Conservation (phyloP, 2,329 filamentous ascomycete species). For the Metarhizium guizhouense region DNA sequence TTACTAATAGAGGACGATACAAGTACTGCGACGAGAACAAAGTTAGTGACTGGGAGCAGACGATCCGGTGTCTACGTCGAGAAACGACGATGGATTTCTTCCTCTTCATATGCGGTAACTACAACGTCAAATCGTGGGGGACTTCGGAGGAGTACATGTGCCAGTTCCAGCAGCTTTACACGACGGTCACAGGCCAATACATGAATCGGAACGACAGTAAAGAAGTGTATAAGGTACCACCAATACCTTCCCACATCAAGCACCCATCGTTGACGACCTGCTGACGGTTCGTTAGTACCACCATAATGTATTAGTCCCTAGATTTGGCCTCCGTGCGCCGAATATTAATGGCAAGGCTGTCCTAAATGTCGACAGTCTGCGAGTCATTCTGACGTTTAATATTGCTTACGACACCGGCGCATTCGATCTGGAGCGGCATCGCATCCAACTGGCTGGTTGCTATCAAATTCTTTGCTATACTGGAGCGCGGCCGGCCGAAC, state of each 20-base stretch:
- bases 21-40: not conserved
- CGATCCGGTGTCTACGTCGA: not conserved
- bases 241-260: not conserved
- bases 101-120: conserved; percentile 13
- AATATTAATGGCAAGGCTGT: conserved; percentile 18
- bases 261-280: too few relatives aligned
- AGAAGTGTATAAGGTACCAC: conserved; percentile 17
- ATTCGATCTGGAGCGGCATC: conserved; percentile 14
- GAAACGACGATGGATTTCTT: conserved; percentile 16
- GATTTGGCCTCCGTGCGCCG: conserved; percentile 11
- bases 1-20: not conserved
- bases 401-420: conserved; percentile 16
- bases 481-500: not conserved
- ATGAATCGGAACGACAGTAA: conserved; percentile 16
- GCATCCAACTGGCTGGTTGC: too few relatives aligned
- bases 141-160: conserved; percentile 15
- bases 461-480: too few relatives aligned
- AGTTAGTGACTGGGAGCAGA: not conserved
- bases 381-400: conserved; percentile 19
- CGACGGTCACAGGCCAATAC: conserved; percentile 12
- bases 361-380: conserved; percentile 12
- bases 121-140: conserved; percentile 15
- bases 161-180: conserved; percentile 18
- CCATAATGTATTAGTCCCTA: conserved; percentile 11
- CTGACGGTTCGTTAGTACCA: conserved; percentile 11